phyloP scores from a whole-genome alignment of 1,139 yeast genomes.

The Yamadazyma siamensis region DNA sequence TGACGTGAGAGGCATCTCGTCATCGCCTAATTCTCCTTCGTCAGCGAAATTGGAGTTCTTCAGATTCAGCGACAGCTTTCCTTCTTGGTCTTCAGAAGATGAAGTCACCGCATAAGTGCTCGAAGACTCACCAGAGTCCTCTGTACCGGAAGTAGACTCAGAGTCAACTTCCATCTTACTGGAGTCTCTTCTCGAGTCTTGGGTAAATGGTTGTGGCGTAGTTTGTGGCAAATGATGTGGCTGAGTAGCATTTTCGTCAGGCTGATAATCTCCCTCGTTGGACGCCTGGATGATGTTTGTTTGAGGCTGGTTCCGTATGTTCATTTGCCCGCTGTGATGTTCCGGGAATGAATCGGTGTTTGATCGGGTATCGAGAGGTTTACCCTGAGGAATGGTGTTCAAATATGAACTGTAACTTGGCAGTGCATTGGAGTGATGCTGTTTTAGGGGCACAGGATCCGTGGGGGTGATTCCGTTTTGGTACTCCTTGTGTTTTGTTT shows the following conservation, averaged over 20 bases:
- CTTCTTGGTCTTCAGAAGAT: slow-evolving; percentile 14
- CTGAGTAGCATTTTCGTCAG: not conserved
- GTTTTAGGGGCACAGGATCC: slow-evolving; percentile 17
- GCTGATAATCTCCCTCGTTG: too few species aligned
- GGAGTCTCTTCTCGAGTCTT: slow-evolving; percentile 1
- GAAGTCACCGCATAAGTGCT: slow-evolving; percentile 13
- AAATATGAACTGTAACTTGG: not conserved
- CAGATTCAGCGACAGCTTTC: slow-evolving; percentile 6
- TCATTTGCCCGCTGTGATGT: too few species aligned
- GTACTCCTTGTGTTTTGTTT: slow-evolving; percentile 13
- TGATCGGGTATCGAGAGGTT: too few species aligned
- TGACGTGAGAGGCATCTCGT: slow-evolving; percentile 3
- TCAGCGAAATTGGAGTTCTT: slow-evolving; percentile 9
- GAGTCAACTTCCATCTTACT: slow-evolving; percentile 13
- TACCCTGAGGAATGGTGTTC: not conserved
- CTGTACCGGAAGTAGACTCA: slow-evolving; percentile 10
- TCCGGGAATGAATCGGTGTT: too few species aligned
- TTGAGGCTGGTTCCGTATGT: too few species aligned
- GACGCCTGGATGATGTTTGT: too few species aligned
- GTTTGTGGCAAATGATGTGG: not conserved
- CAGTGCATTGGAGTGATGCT: slow-evolving; percentile 1
- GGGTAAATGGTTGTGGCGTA: not conserved
- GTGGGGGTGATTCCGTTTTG: slow-evolving; percentile 22
- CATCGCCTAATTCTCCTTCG: slow-evolving; percentile 8
- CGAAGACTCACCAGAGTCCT: slow-evolving; percentile 10